phyloP scores from a whole-genome alignment of 495 filamentous ascomycete species.

The Xylaria telfairii region DNA sequence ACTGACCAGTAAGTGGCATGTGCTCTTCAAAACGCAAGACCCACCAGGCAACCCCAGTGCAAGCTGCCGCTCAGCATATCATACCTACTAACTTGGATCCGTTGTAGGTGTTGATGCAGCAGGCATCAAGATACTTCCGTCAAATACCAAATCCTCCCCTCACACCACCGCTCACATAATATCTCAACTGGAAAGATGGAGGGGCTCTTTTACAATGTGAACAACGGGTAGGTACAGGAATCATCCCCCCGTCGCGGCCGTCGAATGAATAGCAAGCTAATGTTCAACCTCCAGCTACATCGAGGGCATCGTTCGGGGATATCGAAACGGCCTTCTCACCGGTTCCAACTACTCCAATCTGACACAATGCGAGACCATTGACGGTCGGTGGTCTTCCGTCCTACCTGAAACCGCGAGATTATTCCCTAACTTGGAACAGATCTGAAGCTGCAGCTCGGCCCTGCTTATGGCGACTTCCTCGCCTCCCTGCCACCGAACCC shows the following conservation, averaged over 20 bases:
- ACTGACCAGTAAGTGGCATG: background rate
- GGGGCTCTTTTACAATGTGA: constrained; percentile 94
- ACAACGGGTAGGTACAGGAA: constrained; percentile 72
- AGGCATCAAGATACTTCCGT: constrained; percentile 35
- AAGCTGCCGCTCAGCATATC: constrained; percentile 2
- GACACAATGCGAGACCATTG: constrained; percentile 97
- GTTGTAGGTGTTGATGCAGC: constrained; percentile 24
- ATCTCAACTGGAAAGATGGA: constrained; percentile 68
- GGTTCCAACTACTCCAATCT: constrained; percentile 93
- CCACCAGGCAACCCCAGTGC: background rate
- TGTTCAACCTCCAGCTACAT: constrained; percentile 70
- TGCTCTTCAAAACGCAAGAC: background rate
- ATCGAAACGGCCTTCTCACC: constrained; percentile 92
- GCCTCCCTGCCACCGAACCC: constrained; percentile 93
- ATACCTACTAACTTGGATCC: background rate
- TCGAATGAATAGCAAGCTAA: constrained; percentile 36
- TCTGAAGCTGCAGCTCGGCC: constrained; percentile 95
- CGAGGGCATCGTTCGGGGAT: constrained; percentile 95
- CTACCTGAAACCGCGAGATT: background rate
- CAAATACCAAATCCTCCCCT: constrained; percentile 35
- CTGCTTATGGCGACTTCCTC: constrained; percentile 97
- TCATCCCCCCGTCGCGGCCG: background rate
- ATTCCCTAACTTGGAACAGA: constrained; percentile 60
- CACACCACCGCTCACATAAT: constrained; percentile 28
- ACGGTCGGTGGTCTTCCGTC: constrained; percentile 65